A percentile compares a stretch with the other conserved stretches of the same genome.
Conservation (phyloP, 352 stramenopile species). For the Globisporangium uncinulatum region DNA sequence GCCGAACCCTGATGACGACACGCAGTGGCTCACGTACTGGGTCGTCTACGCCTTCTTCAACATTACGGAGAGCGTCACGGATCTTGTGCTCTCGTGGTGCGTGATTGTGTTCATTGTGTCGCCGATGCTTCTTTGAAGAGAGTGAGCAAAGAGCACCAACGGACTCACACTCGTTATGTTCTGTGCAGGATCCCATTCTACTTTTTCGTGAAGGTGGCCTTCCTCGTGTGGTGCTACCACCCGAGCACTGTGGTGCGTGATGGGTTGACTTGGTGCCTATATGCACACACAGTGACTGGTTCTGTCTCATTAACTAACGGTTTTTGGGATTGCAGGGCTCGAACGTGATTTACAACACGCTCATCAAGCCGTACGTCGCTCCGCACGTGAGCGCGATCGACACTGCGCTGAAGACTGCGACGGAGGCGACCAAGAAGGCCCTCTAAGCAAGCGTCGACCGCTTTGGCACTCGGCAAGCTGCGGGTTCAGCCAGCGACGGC, state of each 20-base stretch:
- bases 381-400: constrained; percentile 68
- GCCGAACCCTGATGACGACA: constrained; percentile 65
- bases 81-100: constrained; percentile 75
- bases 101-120: constrained; percentile 8
- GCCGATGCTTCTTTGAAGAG: not conserved
- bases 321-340: constrained; percentile 36
- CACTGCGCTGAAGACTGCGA: constrained; percentile 46
- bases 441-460: constrained; percentile 17
- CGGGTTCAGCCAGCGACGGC: too few species aligned
- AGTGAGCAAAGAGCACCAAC: not conserved
- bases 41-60: constrained; percentile 97
- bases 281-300: not conserved
- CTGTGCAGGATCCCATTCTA: constrained; percentile 73
- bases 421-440: constrained; percentile 58
- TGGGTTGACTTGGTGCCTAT: not conserved
- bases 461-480: not conserved
- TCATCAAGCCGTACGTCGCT: constrained; percentile 81
- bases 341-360: constrained; percentile 76
- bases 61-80: constrained; percentile 89
- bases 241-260: constrained; percentile 53
- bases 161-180: not conserved
- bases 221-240: constrained; percentile 85
- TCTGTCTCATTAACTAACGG: not conserved
- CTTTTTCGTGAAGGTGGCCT: constrained; percentile 84
- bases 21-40: constrained; percentile 89